Evolutionary conservation across 371 early-diverging fungal genomes (phyloP).

Genomic region (Smittium mucronatum): DNA sequence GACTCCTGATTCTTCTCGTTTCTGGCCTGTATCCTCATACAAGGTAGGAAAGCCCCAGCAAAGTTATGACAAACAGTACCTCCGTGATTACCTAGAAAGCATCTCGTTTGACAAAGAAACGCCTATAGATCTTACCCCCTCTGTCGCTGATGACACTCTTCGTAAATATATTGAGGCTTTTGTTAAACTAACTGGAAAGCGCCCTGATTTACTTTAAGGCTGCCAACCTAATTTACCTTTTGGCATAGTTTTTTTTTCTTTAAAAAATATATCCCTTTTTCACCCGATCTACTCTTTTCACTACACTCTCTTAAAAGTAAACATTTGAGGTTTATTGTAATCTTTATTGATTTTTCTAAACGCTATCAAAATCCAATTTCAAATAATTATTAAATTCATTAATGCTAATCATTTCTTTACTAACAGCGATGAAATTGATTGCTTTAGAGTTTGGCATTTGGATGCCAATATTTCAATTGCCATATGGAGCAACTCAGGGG

Average conservation of each 20-base stretch:
- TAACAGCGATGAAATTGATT: background rate
- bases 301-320: no score
- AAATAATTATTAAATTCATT: background rate
- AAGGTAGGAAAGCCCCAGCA: constrained; percentile 70
- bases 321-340: no score
- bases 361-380: no score
- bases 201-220: constrained; percentile 42
- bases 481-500: constrained; percentile 61
- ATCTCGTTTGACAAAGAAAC: constrained; percentile 73
- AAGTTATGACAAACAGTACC: constrained; percentile 92
- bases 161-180: constrained; percentile 82
- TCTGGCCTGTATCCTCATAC: constrained; percentile 83
- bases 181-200: constrained; percentile 64
- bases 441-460: constrained; percentile 42
- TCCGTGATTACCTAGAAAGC: constrained; percentile 83
- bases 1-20: constrained; percentile 95
- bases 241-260: background rate
- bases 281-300: no score
- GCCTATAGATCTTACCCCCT: constrained; percentile 62
- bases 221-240: background rate
- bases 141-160: constrained; percentile 71
- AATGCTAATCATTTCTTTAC: background rate
- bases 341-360: no score
- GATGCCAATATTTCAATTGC: constrained; percentile 63
- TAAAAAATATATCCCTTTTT: no score